A percentile compares a stretch with the other conserved stretches of the same genome.
Conservation (phyloP, 2,329 filamentous ascomycete species). For the Hirsutella thompsonii region DNA sequence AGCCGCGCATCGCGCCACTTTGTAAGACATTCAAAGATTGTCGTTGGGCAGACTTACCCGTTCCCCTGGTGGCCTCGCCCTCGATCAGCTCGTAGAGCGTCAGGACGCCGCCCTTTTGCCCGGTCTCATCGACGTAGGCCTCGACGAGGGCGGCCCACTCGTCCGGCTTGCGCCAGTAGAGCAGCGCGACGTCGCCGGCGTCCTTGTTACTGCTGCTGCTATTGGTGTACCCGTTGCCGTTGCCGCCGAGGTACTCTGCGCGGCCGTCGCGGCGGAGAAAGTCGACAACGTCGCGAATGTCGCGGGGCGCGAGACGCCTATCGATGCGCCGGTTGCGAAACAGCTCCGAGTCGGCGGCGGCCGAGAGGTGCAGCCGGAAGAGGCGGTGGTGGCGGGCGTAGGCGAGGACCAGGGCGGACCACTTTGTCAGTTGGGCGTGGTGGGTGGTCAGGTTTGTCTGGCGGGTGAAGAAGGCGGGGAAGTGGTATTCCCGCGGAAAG, state of each 20-base stretch:
- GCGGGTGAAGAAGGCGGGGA: constrained; percentile 76
- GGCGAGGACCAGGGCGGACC: constrained; percentile 71
- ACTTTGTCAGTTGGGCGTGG: constrained; percentile 68
- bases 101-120: constrained; percentile 76
- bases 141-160: constrained; percentile 79
- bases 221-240: no score
- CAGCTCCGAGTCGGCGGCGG: constrained; percentile 39
- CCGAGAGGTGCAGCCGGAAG: constrained; percentile 57
- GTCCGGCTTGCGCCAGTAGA: constrained; percentile 78
- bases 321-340: constrained; percentile 45
- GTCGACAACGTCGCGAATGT: constrained; percentile 45
- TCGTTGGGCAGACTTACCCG: constrained; percentile 51
- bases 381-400: constrained; percentile 72
- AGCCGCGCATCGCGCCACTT: no score
- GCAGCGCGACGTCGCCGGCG: constrained; percentile 41
- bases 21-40: no score
- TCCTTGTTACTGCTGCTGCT: no score
- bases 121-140: constrained; percentile 76
- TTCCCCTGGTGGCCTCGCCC: constrained; percentile 64
- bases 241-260: constrained; percentile 50
- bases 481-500: constrained; percentile 56
- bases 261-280: constrained; percentile 46
- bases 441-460: constrained; percentile 64
- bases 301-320: constrained; percentile 34
- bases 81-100: constrained; percentile 87